Base-by-base conservation (phyloP, 768 basidiomycete genomes). In the Mrakia frigida region DNA sequence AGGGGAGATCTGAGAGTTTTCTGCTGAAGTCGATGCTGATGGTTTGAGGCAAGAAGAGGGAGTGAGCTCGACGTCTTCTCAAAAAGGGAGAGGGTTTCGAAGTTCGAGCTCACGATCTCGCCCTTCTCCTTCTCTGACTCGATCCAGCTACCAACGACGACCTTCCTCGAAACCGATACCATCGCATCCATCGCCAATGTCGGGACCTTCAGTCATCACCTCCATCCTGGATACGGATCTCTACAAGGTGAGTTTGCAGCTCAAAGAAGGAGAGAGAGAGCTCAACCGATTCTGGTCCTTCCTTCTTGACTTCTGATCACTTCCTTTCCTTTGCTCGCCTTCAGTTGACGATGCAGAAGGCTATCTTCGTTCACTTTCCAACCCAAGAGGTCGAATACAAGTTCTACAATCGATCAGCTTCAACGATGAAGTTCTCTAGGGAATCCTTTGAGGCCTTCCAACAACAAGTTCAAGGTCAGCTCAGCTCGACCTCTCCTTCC, bases 291-390 rank as follows among this genome's bases (percentile, higher is more conserved):
- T 14, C 43, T 11, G 43, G n/a, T n/a, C n/a, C n/a, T 43, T 43
- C 43, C 43, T 43, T 43, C 43, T 43, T 14, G 16, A 43, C 43
- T 43, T 43, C 43, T 43, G 41, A 39, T 80, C 21, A 11, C 31
- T 60, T 31, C 10, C 74, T 28, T 39, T 59, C n/a, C 63, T 43
- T 56, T 72, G 46, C 25, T 43, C 11, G 7, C 50, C 53, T 61
- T 3, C 78, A 96, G 93, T 86, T 97, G 67, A 92, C 94, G 0
- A 98, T 97, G 96, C 96, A 98, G 84, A 92, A 95, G 84, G 94
- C 93, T 0, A 89, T 98, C 33, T 80, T 90, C 75, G 86, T 87
- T 31, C 89, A 90, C 78, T 95, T 94, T 81, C 90, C 90, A n/a
- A 84, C 88, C 61, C 87, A 88, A 0, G 81, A 86, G n/a, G 89